These are phyloP conservation scores for Hsuehochloa calcarea DNA, from an alignment of 176 grass and related monocot genomes.

Conservation along the genomic window DNA sequence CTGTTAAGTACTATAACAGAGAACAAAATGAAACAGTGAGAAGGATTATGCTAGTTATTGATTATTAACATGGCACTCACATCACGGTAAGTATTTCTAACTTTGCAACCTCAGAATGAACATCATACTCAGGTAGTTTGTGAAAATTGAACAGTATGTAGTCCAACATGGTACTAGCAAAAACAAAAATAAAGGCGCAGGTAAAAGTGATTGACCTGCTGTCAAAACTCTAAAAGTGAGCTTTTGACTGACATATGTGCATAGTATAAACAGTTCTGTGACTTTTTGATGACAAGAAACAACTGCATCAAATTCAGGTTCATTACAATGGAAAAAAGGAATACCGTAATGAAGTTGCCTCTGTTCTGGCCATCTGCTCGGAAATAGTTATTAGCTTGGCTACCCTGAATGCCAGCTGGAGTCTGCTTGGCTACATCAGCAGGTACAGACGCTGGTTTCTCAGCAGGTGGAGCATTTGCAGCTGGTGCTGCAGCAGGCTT, in stretches of 20 bases:
- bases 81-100: not conserved
- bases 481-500: conserved; percentile 38
- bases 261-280: not conserved
- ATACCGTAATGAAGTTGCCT: conserved; percentile 81
- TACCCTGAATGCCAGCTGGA: conserved; percentile 63
- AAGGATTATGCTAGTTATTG: not conserved
- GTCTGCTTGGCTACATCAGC: conserved; percentile 50
- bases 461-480: conserved; percentile 35
- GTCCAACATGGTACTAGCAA: not conserved
- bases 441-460: conserved; percentile 32
- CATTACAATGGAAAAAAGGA: not conserved
- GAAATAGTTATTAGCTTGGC: conserved; percentile 54
- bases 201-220: not conserved
- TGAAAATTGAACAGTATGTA: not conserved
- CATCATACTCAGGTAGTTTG: not conserved
- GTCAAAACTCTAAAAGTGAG: not conserved
- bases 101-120: not conserved
- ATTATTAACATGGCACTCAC: not conserved
- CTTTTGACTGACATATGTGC: not conserved
- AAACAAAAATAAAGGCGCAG: not conserved
- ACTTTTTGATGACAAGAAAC: not conserved
- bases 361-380: conserved; percentile 75
- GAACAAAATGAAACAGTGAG: not conserved
- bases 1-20: not conserved
- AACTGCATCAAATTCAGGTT: not conserved